Conservation (phyloP, 1,139 yeast genomes). For the Meyerozyma sp. region DNA sequence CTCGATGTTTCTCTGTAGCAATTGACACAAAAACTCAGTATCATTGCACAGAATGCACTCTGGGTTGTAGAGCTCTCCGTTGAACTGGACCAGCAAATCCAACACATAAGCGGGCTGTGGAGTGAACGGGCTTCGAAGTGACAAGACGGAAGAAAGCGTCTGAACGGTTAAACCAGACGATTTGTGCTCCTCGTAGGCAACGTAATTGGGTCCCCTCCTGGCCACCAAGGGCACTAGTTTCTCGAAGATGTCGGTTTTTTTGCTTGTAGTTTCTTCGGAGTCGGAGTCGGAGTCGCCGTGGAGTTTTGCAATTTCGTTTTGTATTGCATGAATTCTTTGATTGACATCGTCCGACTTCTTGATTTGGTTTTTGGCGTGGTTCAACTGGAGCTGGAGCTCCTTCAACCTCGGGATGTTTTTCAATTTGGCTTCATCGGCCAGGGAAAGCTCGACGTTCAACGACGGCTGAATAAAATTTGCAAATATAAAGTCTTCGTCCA, state of each 20-base stretch:
- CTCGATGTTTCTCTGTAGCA: slow-evolving; percentile 11
- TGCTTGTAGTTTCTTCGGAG: not conserved
- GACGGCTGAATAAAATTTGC: not conserved
- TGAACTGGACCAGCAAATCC: slow-evolving; percentile 53
- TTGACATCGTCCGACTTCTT: not conserved
- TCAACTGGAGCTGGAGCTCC: not conserved
- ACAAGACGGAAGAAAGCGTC: slow-evolving; percentile 65
- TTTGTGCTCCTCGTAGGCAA: slow-evolving; percentile 12
- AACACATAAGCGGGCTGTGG: slow-evolving; percentile 53
- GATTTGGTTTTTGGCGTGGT: not conserved
- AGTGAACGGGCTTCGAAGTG: slow-evolving; percentile 73
- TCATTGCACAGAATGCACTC: slow-evolving; percentile 39
- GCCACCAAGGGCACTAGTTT: slow-evolving; percentile 37
- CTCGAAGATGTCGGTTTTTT: slow-evolving; percentile 11
- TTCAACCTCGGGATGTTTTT: slow-evolving; percentile 3
- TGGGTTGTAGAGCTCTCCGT: slow-evolving; percentile 78
- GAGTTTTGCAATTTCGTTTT: not conserved
- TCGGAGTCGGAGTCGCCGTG: not conserved
- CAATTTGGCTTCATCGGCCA: slow-evolving; percentile 3
- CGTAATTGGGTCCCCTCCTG: slow-evolving; percentile 53
- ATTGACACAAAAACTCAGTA: slow-evolving; percentile 24
- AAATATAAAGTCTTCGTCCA: not conserved
- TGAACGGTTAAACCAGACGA: slow-evolving; percentile 15
- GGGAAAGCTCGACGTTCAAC: not conserved
- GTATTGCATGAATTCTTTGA: not conserved